phyloP scores from a whole-genome alignment of 192 early-diverging fungal species.

The Rhizophagus prolifer region DNA sequence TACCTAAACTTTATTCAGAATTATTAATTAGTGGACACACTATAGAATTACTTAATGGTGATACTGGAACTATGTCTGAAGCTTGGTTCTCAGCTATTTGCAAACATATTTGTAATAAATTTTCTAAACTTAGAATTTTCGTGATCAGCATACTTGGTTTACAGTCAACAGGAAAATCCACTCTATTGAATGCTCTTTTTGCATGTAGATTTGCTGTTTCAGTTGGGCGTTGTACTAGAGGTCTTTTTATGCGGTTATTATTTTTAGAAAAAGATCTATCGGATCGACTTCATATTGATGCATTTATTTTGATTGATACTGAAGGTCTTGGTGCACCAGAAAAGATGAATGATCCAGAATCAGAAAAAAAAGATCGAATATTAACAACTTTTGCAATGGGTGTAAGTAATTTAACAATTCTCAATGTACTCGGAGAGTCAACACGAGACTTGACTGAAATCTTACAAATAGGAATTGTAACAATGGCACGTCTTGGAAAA shows the following conservation, averaged over 20 bases:
- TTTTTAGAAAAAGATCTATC: slow-evolving; percentile 26
- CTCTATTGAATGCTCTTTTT: slow-evolving; percentile 26
- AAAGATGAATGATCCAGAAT: slow-evolving; percentile 21
- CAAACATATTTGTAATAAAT: not conserved
- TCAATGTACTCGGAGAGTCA: slow-evolving; percentile 24
- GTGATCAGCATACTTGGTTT: slow-evolving; percentile 23
- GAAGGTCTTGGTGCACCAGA: slow-evolving; percentile 29
- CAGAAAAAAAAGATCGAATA: slow-evolving; percentile 18
- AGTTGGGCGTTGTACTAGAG: slow-evolving; percentile 20
- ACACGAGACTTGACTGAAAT: slow-evolving; percentile 28
- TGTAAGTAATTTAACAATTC: slow-evolving; percentile 23
- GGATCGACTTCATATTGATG: slow-evolving; percentile 21
- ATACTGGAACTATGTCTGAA: slow-evolving; percentile 10
- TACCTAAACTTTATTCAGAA: slow-evolving; percentile 24
- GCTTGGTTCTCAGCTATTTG: slow-evolving; percentile 27
- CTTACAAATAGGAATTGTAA: slow-evolving; percentile 22
- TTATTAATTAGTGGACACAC: slow-evolving; percentile 20
- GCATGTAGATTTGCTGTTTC: slow-evolving; percentile 29
- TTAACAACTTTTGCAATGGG: slow-evolving; percentile 28
- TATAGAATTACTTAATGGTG: slow-evolving; percentile 29
- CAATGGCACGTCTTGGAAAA: slow-evolving; percentile 28
- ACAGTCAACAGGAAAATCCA: slow-evolving; percentile 27
- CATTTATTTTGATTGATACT: slow-evolving; percentile 27
- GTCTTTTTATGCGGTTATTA: slow-evolving; percentile 24
- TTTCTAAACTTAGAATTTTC: slow-evolving; percentile 15